Base-by-base conservation (phyloP, 345 rosid species). In the Eutrema heterophyllum region DNA sequence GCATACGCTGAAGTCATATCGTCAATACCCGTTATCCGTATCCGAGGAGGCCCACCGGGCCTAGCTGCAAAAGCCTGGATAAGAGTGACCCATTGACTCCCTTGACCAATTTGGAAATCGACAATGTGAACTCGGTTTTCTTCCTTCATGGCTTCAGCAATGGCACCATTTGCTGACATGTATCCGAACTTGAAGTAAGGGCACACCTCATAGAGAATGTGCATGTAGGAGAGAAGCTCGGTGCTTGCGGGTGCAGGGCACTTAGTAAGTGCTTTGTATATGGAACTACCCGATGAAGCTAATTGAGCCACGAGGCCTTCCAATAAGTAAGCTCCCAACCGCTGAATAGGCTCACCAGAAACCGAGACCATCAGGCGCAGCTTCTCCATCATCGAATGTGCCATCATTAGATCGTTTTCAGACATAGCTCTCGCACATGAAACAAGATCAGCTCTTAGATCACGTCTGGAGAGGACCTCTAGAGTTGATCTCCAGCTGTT, bases 51-150 rank as follows among this genome's bases (percentile, higher is more conserved):
- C 12, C 98, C 97, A 9, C 98, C 89, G 1, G 98, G 98, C 71
- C 98, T 88, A 44, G 96, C 96, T 16, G 98, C 92, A 71, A 93
- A 93, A n/a, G 98, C 98, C 81, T 93, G 98, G 78, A 93, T 93
- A 41, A 93, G 90, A 81, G 89, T 84, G 75, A 91, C 33, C 98
- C 98, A 93, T 65, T 93, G 98, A 80, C 89, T 89, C 62, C 98
- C 98, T 81, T 90, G 97, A 63, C 80, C 86, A 44, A 93, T 90
- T 68, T 89, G 98, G 79, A 93, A 93, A 71, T 93, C 98, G 27
- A 93, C 79, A 11, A 93, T 93, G 80, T 93, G 98, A 65, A 93
- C 96, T 79, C 84, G 71, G 63, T 83, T 84, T 77, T 91, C 97
- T 54, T 88, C 92, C 81, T 93, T 93, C 97, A 93, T 91, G 68